Base-by-base conservation (phyloP, 768 basidiomycete genomes). In the Agaricus subrufescens region DNA sequence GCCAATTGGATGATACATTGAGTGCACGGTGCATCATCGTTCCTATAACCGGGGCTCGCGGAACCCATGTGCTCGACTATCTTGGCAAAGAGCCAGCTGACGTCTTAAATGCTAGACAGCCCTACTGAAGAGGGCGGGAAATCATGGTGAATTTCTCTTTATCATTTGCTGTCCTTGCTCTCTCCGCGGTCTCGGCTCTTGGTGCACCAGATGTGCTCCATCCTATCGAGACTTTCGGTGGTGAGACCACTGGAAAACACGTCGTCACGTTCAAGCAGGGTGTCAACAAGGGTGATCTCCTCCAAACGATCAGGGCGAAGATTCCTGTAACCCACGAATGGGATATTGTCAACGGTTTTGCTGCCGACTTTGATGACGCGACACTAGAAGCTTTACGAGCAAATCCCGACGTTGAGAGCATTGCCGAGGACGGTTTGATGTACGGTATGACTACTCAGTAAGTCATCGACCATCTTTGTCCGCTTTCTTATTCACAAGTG, bases 341-440 rank as follows among this genome's bases (percentile, higher is more conserved):
- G 4, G 59, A 49, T 15, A 11, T 56, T 51, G 52, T 60, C 54
- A 60, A 60, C 45, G 59, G 50, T 10, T 27, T 60, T 30, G 50
- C 55, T 34, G 54, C 55, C 50, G 19, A 31, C 3, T 55, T 69
- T 27, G 60, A 56, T 19, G 50, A 49, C 11, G 60, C 59, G n/a
- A 50, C 60, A 1, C 52, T 69, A 12, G 59, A 64, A 25, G 47
- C 51, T 3, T 53, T 71, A n/a, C 64, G 62, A 1, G 56, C 60
- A 14, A 60, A 60, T 30, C 45, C 50, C 9, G 64, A 67, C 25
- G 65, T 71, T 7, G 63, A 65, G 42, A 60, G 29, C 27, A 58
- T 67, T 25, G 14, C 54, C 14, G 66, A 67, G 37, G 69, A 69
- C 50, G 65, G 67, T 26, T 52, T 71, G 48, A 62, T 66, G 60